Conservation (phyloP, 2,329 filamentous ascomycete genomes). For the Alternaria sp. region DNA sequence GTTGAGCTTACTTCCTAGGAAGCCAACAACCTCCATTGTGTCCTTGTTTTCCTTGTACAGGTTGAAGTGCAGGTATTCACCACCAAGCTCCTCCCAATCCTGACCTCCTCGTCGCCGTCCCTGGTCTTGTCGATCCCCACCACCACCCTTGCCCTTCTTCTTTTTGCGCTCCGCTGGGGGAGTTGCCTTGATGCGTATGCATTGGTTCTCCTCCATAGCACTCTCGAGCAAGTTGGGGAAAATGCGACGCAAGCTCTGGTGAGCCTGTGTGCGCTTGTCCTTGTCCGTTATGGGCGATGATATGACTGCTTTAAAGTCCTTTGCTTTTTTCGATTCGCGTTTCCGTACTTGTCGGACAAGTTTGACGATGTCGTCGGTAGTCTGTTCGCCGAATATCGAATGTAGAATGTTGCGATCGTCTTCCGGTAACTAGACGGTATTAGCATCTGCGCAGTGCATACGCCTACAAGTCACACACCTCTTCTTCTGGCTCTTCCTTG, state of each 20-base stretch:
- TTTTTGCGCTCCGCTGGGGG: slow-evolving; percentile 49
- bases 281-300: slow-evolving; percentile 67
- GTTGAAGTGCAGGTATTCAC: slow-evolving; percentile 87
- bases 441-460: slow-evolving; percentile 1
- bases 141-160: slow-evolving; percentile 34
- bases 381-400: slow-evolving; percentile 61
- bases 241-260: slow-evolving; percentile 75
- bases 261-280: slow-evolving; percentile 67
- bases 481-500: slow-evolving; percentile 23
- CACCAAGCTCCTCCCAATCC: slow-evolving; percentile 72
- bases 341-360: slow-evolving; percentile 64
- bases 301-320: slow-evolving; percentile 62
- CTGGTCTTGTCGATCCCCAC: slow-evolving; percentile 32
- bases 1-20: slow-evolving; percentile 76
- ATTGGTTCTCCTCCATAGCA: slow-evolving; percentile 74
- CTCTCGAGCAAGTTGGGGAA: slow-evolving; percentile 83
- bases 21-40: slow-evolving; percentile 88
- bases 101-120: slow-evolving; percentile 46
- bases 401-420: slow-evolving; percentile 51
- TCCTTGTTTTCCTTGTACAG: slow-evolving; percentile 97
- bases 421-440: slow-evolving; percentile 42
- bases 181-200: slow-evolving; percentile 65
- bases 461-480: slow-evolving; percentile 16
- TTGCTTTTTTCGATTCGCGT: slow-evolving; percentile 64
- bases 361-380: slow-evolving; percentile 60